Conservation (phyloP, 129 eudicot genomes). For the Tanacetum coccineum region DNA sequence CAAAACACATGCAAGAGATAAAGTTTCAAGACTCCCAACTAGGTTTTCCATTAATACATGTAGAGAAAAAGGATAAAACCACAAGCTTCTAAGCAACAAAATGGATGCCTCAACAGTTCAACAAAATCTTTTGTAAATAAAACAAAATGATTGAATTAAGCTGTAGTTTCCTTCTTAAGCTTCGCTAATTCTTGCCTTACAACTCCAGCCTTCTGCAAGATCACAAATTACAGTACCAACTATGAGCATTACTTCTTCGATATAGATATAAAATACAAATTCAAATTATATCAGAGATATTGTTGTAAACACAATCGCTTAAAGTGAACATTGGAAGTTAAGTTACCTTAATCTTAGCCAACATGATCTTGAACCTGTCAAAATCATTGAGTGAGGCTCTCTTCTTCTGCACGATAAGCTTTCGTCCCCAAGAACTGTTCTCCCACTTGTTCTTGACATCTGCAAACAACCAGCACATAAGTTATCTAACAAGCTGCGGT, state of each 20-base stretch:
- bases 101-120: conserved; percentile 14
- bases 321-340: no score
- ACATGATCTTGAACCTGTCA: conserved; percentile 57
- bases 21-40: background rate
- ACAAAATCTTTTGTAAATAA: conserved; percentile 14
- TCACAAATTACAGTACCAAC: conserved; percentile 14
- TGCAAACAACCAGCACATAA: background rate
- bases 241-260: background rate
- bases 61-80: background rate
- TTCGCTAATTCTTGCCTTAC: conserved; percentile 50
- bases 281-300: no score
- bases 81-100: conserved; percentile 24
- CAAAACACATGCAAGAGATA: conserved; percentile 5
- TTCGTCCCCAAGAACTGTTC: conserved; percentile 60
- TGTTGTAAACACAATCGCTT: no score
- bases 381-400: conserved; percentile 59
- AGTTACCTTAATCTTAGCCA: conserved; percentile 59
- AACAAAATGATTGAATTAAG: conserved; percentile 16
- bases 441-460: conserved; percentile 68
- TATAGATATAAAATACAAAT: no score
- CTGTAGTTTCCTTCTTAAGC: conserved; percentile 43
- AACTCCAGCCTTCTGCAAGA: conserved; percentile 50
- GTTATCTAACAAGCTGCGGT: background rate
- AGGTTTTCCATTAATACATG: conserved; percentile 19
- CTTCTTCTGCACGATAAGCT: conserved; percentile 56